Evolutionary conservation across 208 protist species (phyloP), one percentile per base, ranked within the genome.

Genomic region (Acanthamoeba lenticulata): DNA sequence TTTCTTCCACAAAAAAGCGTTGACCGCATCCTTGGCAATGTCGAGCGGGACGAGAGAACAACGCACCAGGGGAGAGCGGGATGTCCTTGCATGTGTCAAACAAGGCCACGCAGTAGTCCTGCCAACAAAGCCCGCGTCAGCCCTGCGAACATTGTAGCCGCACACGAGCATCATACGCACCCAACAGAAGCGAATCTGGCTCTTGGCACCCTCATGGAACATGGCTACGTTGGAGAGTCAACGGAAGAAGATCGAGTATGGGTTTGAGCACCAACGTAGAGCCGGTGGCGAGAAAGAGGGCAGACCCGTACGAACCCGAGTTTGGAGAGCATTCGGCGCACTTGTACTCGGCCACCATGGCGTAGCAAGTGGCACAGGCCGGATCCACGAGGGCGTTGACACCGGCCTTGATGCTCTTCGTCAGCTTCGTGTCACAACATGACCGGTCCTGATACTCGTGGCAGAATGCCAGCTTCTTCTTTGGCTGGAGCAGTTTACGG

Each of bases 391-490:
- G 34, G 6, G 27, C 32, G 32, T 72, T 13, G 21, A 72, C 62
- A 17, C n/a, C 24, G 5, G 24, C 29, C 17, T 72, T 72, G 27
- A 72, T 40, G 62, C 62, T 72, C 62, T 72, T 72, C n/a, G 62
- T 72, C 27, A 72, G 62, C 62, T 72, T 72, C n/a, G n/a, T 4
- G 29, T 72, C 62, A 29, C 62, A 72, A 29, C 62, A 72, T 21
- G n/a, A 11, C 17, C 62, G 62, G 21, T 38, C 34, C 34, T 72
- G 62, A 36, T 72, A 72, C 7, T 72, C 62, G 34, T 72, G 62
- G 62, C 62, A 72, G 62, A 72, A 72, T 13, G 62, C 62, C 62
- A 72, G 34, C 62, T 72, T 72, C 62, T 72, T 72, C 34, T 72
- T 72, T 13, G 62, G 62, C 62, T 72, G 34, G 4, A 36, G 27